Base-by-base conservation (phyloP, 306 rosid genomes). In the Vicia sativa region DNA sequence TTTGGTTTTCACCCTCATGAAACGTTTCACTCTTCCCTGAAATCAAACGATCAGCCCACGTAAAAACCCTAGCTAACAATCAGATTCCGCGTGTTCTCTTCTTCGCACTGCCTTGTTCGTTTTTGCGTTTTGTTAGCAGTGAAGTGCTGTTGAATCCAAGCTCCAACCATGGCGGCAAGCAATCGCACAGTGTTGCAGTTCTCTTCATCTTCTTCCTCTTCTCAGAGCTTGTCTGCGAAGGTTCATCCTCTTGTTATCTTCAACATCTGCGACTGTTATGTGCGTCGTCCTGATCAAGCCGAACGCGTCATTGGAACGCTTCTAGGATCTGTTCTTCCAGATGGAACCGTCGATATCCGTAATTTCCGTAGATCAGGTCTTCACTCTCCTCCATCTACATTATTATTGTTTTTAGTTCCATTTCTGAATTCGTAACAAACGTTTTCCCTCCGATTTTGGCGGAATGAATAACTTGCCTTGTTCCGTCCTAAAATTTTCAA, bases 261-360 rank as follows among this genome's bases (percentile, higher is more conserved):
- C 84, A 92, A 89, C 87, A 85, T 92, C 67, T 89, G 89, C 71
- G 97, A 92, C 49, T 92, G 96, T 74, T 89, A 73, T 45, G 96
- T 89, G 25, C 80, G 97, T 7, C 97, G 96, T 44, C 90, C 96
- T 12, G 97, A 89, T 83, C 95, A 86, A 72, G 88, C 95, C 6
- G 92, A 92, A 67, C 90, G 97, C 43, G 97, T 92, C 48, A 92
- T 92, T 65, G 96, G 97, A 35, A 92, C 96, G 4, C 97, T 92
- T 15, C 96, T 92, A 12, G 96, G 97, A 19, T 89, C n/a, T n/a
- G n/a, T n/a, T n/a, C n/a, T n/a, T n/a, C n/a, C n/a, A n/a, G n/a
- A n/a, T n/a, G n/a, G n/a, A n/a, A n/a, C n/a, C n/a, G n/a, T n/a
- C n/a, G n/a, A n/a, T n/a, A n/a, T n/a, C n/a, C n/a, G n/a, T n/a